Base-by-base conservation (phyloP, 139 green algal genomes). In the Tetraselmis striata region DNA sequence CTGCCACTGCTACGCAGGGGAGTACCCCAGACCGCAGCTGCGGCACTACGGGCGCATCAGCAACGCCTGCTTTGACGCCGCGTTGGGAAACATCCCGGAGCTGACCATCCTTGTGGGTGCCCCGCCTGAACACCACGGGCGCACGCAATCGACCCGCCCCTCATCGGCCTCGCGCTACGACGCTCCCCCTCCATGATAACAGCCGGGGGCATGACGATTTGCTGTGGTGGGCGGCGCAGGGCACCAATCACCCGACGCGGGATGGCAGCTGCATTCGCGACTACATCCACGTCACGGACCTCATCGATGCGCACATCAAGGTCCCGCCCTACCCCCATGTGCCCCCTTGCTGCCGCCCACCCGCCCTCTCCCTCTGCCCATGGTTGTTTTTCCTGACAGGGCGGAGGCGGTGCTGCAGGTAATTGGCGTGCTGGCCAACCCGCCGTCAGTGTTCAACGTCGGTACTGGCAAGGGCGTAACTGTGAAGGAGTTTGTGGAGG, bases 231-330 rank as follows among this genome's bases (percentile, higher is more conserved):
- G n/a, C n/a, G n/a, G n/a, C n/a, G n/a, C 45, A 59, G 24, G 83
- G 81, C 67, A 90, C 76, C 1, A 77, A 84, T 59, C 87, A 90
- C 82, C 80, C 77, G 30, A 90, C 87, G 0, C 24, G 29, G 26
- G 87, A 90, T 59, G 87, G 87, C 25, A 87, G 80, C 23, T 90
- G 81, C 80, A 79, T 59, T 75, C 77, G 79, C 29, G 30, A 96
- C 83, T 96, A 92, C 86, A 89, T 96, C 59, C 92, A 96, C 81
- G 92, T 95, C 28, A 87, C 81, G n/a, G 92, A 96, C 82, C 85
- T 96, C 1, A 83, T 95, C 5, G 82, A 87, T 18, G 92, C 92
- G 23, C 92, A 96, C 84, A 29, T 93, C n/a, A 77, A 31, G 25
- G 26, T 77, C 2, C 2, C 25, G 23, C 25, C 22, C 74, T 31